Conservation (phyloP, 225 moss, liverwort and hornwort species). For the Bryoerythrophyllum caledonicum region DNA sequence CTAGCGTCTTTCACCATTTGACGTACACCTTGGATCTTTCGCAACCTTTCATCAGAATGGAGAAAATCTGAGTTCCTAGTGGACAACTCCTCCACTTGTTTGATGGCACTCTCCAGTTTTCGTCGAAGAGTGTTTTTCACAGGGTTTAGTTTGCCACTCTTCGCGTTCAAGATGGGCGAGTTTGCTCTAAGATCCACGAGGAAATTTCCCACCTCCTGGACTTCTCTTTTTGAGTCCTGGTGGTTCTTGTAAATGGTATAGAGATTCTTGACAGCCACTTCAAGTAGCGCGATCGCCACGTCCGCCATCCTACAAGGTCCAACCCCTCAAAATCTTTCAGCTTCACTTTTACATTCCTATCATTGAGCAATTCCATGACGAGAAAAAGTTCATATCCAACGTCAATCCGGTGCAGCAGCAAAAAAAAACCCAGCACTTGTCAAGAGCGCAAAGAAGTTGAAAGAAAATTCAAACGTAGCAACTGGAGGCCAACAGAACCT, state of each 20-base stretch:
- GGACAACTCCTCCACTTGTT: conserved; percentile 8
- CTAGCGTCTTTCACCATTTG: background rate
- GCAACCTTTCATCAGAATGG: conserved; percentile 1
- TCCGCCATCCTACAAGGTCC: too few species aligned
- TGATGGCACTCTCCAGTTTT: conserved; percentile 7
- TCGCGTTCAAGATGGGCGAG: conserved; percentile 1
- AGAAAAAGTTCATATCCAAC: too few species aligned
- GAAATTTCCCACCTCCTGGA: background rate
- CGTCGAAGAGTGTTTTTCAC: background rate
- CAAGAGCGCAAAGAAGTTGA: too few species aligned
- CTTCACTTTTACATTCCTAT: background rate
- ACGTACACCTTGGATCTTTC: conserved; percentile 2
- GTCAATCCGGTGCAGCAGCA: too few species aligned
- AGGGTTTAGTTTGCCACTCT: background rate
- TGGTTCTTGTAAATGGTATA: background rate
- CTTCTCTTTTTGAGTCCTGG: background rate
- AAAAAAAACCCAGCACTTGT: too few species aligned
- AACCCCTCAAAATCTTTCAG: too few species aligned
- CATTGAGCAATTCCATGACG: too few species aligned
- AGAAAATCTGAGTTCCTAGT: background rate
- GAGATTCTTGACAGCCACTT: background rate
- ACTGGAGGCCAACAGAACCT: too few species aligned
- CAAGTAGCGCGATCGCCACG: background rate
- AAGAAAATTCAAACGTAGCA: too few species aligned
- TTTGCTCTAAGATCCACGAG: background rate